phyloP scores from a whole-genome alignment of 805 yeast genomes.

The Ogataea nonfermentans region DNA sequence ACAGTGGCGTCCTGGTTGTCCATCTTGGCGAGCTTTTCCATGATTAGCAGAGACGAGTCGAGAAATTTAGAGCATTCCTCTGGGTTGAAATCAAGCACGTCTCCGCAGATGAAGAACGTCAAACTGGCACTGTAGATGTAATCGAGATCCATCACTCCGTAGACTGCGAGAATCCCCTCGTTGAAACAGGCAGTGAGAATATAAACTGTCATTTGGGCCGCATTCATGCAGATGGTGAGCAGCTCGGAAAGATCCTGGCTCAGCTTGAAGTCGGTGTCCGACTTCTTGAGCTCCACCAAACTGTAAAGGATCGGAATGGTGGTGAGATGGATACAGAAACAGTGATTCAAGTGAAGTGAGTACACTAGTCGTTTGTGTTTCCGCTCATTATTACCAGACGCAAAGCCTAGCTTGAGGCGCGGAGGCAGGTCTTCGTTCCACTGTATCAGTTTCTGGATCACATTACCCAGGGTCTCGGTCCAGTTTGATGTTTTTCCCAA shows the following conservation, averaged over 20 bases:
- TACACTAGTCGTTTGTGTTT: conserved; percentile 23
- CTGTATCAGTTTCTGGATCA: conserved; percentile 23
- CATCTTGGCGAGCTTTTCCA: conserved; percentile 18
- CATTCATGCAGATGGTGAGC: conserved; percentile 26
- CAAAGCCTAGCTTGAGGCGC: conserved; percentile 14
- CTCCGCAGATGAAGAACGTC: conserved; percentile 30
- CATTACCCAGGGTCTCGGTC: conserved; percentile 17
- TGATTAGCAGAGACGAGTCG: conserved; percentile 20
- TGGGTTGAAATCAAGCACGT: conserved; percentile 19
- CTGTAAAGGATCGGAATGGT: conserved; percentile 29
- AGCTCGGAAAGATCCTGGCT: conserved; percentile 21
- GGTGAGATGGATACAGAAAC: conserved; percentile 30
- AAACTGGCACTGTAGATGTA: conserved; percentile 28
- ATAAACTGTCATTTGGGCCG: conserved; percentile 26
- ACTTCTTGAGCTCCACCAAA: conserved; percentile 21
- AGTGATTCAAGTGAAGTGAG: conserved; percentile 28
- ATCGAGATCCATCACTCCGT: conserved; percentile 32
- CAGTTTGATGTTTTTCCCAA: conserved; percentile 13
- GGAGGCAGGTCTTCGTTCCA: conserved; percentile 27
- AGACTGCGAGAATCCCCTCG: conserved; percentile 24
- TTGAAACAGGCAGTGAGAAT: conserved; percentile 20
- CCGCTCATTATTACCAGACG: conserved; percentile 6
- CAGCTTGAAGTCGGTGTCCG: conserved; percentile 11
- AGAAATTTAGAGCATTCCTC: conserved; percentile 17
- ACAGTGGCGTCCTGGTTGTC: conserved; percentile 25